phyloP scores from a whole-genome alignment of 2,329 filamentous ascomycete species.

The Ascochyta pisi region DNA sequence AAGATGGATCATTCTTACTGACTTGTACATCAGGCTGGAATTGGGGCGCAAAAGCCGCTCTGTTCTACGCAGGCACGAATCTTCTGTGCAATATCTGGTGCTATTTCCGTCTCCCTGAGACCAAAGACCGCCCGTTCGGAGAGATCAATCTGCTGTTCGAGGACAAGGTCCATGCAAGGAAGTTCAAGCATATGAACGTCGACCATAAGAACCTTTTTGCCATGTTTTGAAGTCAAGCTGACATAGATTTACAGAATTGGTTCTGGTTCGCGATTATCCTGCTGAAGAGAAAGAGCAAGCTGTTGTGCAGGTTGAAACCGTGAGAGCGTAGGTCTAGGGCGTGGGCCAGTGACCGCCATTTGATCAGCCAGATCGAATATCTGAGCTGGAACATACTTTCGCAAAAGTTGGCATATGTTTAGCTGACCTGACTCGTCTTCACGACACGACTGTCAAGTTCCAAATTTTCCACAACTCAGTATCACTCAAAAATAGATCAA shows the following conservation, averaged over 20 bases:
- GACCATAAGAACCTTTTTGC: neutral
- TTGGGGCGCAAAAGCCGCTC: neutral
- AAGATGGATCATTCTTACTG: neutral
- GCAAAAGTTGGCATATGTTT: too few species aligned
- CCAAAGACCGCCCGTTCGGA: too few species aligned
- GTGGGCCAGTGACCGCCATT: too few species aligned
- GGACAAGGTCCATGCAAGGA: too few species aligned
- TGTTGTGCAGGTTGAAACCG: neutral
- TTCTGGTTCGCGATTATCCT: neutral
- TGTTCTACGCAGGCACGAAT: neutral
- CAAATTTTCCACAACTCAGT: too few species aligned
- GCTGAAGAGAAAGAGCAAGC: neutral
- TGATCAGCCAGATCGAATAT: too few species aligned
- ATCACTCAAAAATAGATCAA: too few species aligned
- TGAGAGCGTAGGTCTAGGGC: too few species aligned
- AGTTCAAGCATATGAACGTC: neutral
- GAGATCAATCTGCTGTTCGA: too few species aligned
- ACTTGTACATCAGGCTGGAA: neutral
- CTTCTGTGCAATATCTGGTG: conserved; percentile 2
- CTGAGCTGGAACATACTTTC: too few species aligned
- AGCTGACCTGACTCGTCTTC: too few species aligned
- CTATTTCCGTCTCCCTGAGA: neutral
- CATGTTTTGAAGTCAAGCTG: neutral
- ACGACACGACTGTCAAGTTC: too few species aligned
- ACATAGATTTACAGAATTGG: neutral